These are phyloP conservation scores for Pezicula neosporulosa DNA, from an alignment of 2,329 filamentous ascomycete species.

Conservation along the genomic window DNA sequence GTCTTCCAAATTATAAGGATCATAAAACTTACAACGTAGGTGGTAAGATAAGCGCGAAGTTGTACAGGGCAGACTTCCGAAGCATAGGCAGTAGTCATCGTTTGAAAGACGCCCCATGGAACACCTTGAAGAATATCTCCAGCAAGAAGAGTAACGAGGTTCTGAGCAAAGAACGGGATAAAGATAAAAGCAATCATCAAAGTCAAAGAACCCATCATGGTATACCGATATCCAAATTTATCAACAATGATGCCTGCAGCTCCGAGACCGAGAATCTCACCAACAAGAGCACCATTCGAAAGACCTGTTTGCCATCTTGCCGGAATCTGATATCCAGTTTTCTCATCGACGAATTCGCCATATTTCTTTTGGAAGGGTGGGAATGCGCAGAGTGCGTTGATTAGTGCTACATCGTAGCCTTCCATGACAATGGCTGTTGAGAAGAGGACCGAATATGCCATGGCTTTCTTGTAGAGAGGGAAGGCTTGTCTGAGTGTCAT, in stretches of 20 bases:
- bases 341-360: constrained; percentile 15
- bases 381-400: constrained; percentile 29
- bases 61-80: constrained; percentile 22
- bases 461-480: constrained; percentile 16
- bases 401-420: constrained; percentile 34
- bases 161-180: constrained; percentile 45
- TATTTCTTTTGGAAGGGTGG: constrained; percentile 29
- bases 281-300: constrained; percentile 23
- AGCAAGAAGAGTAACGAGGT: constrained; percentile 39
- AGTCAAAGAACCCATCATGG: constrained; percentile 39
- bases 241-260: constrained; percentile 44
- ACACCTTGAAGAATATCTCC: constrained; percentile 46
- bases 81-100: constrained; percentile 30
- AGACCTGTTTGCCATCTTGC: constrained; percentile 29
- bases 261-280: constrained; percentile 41
- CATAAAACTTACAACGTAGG: background rate
- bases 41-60: constrained; percentile 1
- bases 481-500: constrained; percentile 13
- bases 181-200: constrained; percentile 41
- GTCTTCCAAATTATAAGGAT: constrained; percentile 9
- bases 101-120: constrained; percentile 38
- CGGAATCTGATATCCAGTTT: constrained; percentile 32
- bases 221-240: constrained; percentile 37
- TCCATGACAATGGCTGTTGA: constrained; percentile 37
- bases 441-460: constrained; percentile 30